These are phyloP conservation scores for Lepidium aucheri DNA, from an alignment of 345 rosid species.

Conservation along the genomic window DNA sequence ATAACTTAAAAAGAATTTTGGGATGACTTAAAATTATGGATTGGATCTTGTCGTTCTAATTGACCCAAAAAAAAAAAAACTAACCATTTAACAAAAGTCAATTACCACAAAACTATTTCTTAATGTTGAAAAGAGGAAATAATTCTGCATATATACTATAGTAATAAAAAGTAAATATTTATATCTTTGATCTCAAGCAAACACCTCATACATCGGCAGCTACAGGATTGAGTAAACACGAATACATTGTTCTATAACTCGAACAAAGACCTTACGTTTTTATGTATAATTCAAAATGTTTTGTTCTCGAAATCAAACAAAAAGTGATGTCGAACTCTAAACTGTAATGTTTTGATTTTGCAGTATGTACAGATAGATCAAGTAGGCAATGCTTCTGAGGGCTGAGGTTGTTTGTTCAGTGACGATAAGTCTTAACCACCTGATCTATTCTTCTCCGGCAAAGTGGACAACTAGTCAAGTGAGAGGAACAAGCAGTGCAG, in stretches of 20 bases:
- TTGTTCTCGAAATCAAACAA: neutral
- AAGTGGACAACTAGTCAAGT: constrained; percentile 73
- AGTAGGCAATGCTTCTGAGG: neutral
- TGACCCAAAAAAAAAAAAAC: too few species aligned
- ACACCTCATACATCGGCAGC: neutral
- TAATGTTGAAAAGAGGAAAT: too few species aligned
- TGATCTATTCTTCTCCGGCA: constrained; percentile 80
- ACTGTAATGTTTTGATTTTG: neutral
- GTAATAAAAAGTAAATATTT: too few species aligned
- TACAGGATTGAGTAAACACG: neutral
- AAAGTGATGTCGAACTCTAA: neutral
- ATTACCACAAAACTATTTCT: too few species aligned
- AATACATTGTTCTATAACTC: neutral
- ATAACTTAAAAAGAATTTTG: too few species aligned
- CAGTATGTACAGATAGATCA: constrained; percentile 12
- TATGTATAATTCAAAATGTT: neutral
- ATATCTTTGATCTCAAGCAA: too few species aligned
- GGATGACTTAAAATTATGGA: too few species aligned
- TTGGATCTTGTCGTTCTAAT: too few species aligned
- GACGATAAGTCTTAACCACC: constrained; percentile 79
- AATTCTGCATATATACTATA: too few species aligned
- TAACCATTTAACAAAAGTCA: too few species aligned
- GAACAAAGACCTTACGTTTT: neutral
- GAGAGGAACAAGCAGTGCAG: constrained; percentile 65
- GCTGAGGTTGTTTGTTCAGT: constrained; percentile 29